Conservation (phyloP, 148 eudicot genomes). For the Linanthus parryae region DNA sequence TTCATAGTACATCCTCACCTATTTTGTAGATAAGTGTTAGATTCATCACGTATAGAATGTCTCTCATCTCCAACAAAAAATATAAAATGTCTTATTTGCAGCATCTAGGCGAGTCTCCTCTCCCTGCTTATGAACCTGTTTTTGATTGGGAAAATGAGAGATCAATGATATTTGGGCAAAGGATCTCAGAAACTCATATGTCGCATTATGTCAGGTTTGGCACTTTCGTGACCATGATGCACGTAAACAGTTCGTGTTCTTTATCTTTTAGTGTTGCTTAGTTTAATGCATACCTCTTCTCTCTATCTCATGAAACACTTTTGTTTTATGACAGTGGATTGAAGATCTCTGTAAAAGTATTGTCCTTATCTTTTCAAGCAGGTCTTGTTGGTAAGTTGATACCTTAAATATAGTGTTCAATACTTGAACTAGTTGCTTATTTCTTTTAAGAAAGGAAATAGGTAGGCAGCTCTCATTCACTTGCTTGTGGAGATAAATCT, state of each 20-base stretch:
- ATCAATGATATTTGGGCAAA: conserved; percentile 87
- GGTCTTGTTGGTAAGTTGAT: conserved; percentile 81
- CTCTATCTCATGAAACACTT: conserved; percentile 1
- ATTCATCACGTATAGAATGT: not conserved
- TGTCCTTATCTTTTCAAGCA: conserved; percentile 86
- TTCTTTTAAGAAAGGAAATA: too few species aligned
- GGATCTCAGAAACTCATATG: conserved; percentile 63
- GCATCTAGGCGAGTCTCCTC: conserved; percentile 90
- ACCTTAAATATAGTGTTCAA: not conserved
- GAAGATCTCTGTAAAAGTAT: conserved; percentile 92
- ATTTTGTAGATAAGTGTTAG: not conserved
- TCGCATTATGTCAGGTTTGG: conserved; percentile 69
- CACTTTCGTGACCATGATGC: not conserved
- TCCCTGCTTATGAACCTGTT: conserved; percentile 94
- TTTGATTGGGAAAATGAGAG: conserved; percentile 99
- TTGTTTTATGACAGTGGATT: conserved; percentile 56
- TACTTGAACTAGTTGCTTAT: not conserved
- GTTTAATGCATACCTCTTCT: not conserved
- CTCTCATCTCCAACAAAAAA: not conserved
- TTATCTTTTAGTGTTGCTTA: not conserved
- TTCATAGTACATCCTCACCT: too few species aligned
- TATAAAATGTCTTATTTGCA: conserved; percentile 30
- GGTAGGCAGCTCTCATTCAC: not conserved
- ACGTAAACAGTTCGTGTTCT: not conserved
- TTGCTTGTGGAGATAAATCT: not conserved